Percentiles rank a stretch among this genome's conserved stretches.
Conservation (phyloP, 1,284 basidiomycete species). For the Ustilago curta region DNA sequence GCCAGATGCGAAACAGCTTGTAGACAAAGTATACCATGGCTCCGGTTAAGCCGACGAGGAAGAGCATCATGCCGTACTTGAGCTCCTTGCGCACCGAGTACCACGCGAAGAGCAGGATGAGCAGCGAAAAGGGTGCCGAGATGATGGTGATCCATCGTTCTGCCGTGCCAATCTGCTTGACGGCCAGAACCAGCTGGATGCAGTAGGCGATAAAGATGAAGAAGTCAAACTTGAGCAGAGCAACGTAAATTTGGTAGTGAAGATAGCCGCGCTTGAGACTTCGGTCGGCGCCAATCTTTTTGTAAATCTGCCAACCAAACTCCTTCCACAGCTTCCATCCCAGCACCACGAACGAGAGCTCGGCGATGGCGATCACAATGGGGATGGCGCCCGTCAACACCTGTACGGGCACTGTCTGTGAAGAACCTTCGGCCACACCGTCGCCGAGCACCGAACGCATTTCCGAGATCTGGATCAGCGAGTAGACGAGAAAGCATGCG, state of each 20-base stretch:
- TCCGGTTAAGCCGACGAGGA: slow-evolving; percentile 50
- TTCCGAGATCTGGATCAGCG: slow-evolving; percentile 61
- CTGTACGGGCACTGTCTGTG: slow-evolving; percentile 61
- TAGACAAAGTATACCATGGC: slow-evolving; percentile 62
- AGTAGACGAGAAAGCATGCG: slow-evolving; percentile 58
- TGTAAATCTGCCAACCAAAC: slow-evolving; percentile 65
- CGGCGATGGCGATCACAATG: slow-evolving; percentile 54
- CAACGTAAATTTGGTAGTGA: slow-evolving; percentile 61
- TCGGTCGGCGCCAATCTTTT: slow-evolving; percentile 59
- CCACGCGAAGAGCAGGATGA: slow-evolving; percentile 60
- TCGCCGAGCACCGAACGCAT: slow-evolving; percentile 59
- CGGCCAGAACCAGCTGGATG: slow-evolving; percentile 62
- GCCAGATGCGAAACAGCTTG: slow-evolving; percentile 63
- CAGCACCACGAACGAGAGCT: slow-evolving; percentile 50
- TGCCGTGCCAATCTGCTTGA: slow-evolving; percentile 51
- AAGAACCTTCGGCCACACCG: slow-evolving; percentile 55
- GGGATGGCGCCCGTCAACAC: slow-evolving; percentile 60
- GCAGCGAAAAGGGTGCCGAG: slow-evolving; percentile 53
- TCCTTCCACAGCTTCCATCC: slow-evolving; percentile 59
- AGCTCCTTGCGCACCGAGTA: slow-evolving; percentile 57
- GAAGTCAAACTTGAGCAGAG: slow-evolving; percentile 62
- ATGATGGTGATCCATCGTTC: slow-evolving; percentile 61
- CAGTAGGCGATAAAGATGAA: slow-evolving; percentile 64
- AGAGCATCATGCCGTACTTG: slow-evolving; percentile 52
- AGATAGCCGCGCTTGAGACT: slow-evolving; percentile 54